Evolutionary conservation across 2,329 filamentous ascomycete species (phyloP), one percentile per base, ranked within the genome.

Genomic region (Colletotrichum eleusines): DNA sequence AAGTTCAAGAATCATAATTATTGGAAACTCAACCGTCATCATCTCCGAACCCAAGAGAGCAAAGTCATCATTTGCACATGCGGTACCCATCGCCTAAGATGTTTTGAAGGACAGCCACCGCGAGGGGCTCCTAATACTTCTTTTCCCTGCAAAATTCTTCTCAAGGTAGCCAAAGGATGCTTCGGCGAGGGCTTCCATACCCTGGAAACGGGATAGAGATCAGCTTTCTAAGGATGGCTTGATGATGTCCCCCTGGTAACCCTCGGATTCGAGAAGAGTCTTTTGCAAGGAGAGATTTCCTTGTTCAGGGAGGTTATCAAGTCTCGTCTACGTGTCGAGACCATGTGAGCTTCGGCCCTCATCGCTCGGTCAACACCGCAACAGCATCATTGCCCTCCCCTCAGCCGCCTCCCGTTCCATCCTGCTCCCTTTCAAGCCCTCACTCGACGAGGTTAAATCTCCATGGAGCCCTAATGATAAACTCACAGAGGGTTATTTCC

Each of bases 361-460:
- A 8, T 60, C 5, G 20, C 18, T 20, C 2, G 5, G 28, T 33
- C 28, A 11, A 46, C 7, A 40, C 20, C 3, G 7, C 4, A 12
- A 38, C 7, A 6, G 26, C 14, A 44, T 42, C 20, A 28, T 18
- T 7, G 1, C 20, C 38, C 40, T 1, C 26, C 40, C 1, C 26
- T 58, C 60, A 64, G 26, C 60, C 51, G 53, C 66, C 40, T 18
- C 42, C 2, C 16, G 23, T n/a, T 26, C 51, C 31, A 38, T 18
- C 2, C 31, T 16, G 7, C 44, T 14, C 26, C 18, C 18, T 31
- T 44, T 31, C 42, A 38, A 48, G 26, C 20, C 33, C n/a, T n/a
- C 18, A 28, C 28, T n/a, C 1, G 23, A 50, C 5, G 16, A 23
- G n/a, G 51, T 14, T 35, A 7, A 18, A 16, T 28, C 26, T 16